phyloP scores from a whole-genome alignment of 208 protist genomes.

The Leishmania lainsoni region DNA sequence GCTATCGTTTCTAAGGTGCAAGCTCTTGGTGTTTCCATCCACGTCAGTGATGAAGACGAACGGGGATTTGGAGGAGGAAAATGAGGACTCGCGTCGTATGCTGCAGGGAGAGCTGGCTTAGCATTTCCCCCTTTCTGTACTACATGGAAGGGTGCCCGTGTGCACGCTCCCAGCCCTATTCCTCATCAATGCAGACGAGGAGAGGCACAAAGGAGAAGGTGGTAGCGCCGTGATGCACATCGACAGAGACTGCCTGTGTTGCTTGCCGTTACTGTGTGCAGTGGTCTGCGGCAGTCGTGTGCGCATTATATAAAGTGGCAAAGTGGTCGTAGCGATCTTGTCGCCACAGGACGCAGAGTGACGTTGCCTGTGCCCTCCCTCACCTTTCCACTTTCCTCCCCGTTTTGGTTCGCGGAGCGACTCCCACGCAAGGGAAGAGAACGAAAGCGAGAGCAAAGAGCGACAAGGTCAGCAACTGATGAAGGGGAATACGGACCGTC shows the following conservation, averaged over 20 bases:
- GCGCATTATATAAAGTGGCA: not conserved
- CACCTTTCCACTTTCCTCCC: not conserved
- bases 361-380: not conserved
- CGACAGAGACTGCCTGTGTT: not conserved
- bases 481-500: too few species aligned
- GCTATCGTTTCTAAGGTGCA: conserved; percentile 18
- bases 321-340: not conserved
- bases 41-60: not conserved
- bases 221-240: not conserved
- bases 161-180: not conserved
- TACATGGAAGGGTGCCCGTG: not conserved
- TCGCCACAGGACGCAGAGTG: not conserved
- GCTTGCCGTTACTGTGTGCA: conserved; percentile 4
- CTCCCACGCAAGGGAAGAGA: not conserved
- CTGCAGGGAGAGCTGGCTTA: not conserved
- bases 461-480: too few species aligned
- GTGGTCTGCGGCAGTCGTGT: not conserved
- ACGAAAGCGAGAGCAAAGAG: not conserved
- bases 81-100: not conserved
- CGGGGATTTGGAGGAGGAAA: not conserved
- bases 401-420: not conserved
- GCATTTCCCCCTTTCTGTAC: not conserved
- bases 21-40: not conserved
- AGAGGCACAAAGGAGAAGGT: not conserved
- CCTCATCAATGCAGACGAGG: not conserved